Conservation (phyloP, 352 stramenopile species). For the Aphanomyces astaci region DNA sequence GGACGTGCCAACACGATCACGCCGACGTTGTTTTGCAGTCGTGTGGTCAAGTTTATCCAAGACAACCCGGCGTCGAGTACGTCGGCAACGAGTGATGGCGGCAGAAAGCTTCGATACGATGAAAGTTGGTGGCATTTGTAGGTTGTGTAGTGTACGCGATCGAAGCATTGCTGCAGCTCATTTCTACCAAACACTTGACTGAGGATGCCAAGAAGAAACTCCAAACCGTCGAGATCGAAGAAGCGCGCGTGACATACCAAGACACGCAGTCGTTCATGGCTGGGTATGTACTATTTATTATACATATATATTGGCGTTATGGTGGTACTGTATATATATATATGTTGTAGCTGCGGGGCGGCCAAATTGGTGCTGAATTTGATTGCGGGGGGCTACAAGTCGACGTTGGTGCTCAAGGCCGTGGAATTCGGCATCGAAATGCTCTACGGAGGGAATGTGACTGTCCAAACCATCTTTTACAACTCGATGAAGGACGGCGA, state of each 20-base stretch:
- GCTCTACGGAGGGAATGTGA: conserved; percentile 25
- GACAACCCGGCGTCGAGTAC: conserved; percentile 15
- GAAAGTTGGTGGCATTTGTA: too few species aligned
- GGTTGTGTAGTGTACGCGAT: conserved; percentile 10
- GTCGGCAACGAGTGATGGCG: too few species aligned
- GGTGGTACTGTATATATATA: too few species aligned
- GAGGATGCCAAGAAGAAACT: conserved; percentile 18
- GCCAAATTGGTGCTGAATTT: conserved; percentile 17
- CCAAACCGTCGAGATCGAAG: conserved; percentile 20
- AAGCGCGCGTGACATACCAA: conserved; percentile 14
- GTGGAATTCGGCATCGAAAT: conserved; percentile 21
- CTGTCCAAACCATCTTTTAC: conserved; percentile 26
- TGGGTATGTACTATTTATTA: too few species aligned
- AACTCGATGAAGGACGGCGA: conserved; percentile 23
- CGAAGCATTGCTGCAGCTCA: conserved; percentile 5
- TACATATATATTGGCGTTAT: too few species aligned
- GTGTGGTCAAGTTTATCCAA: conserved; percentile 20
- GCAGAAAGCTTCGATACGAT: too few species aligned
- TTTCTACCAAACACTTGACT: conserved; percentile 13
- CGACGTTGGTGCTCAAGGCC: conserved; percentile 11
- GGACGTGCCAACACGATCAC: conserved; percentile 22
- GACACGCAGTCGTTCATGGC: conserved; percentile 20
- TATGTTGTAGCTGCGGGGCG: conserved; percentile 20
- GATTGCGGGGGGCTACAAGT: conserved; percentile 15
- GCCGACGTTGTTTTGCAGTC: conserved; percentile 5